Base-by-base conservation (phyloP, 257 asterid genomes). In the Coffea eugenioides region DNA sequence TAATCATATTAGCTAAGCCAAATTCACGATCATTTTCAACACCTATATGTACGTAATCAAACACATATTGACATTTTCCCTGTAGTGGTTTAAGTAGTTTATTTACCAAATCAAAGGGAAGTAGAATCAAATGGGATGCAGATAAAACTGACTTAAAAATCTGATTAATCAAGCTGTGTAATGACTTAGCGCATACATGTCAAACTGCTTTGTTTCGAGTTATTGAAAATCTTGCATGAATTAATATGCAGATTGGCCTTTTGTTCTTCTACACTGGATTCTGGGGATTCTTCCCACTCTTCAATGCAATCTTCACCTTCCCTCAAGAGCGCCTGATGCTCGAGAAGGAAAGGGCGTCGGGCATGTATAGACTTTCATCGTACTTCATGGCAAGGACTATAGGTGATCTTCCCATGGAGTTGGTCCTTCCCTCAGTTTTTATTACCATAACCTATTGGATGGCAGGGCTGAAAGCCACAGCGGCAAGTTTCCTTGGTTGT, bases 281-380 rank as follows among this genome's bases (percentile, higher is more conserved):
- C 21, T 95, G 98, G 98, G 97, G 98, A 18, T 93, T 91, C 87
- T 84, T 84, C 69, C 95, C 98, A 1, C 90, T 95, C 31, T 90
- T 90, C 82, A 88, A 89, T 65, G 98, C 98, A 1, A 89, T 95
- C 73, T 93, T 90, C 90, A 91, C 96, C 0, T 92, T 90, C 87
- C 98, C 98, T 5, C 84, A 83, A 71, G 98, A 95, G 69, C 85
- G 92, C 0, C 69, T 81, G 79, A 91, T 91, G 92, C 92, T 93
- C 0, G 79, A 85, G 9, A 93, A 93, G 72, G 98, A 95, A 75
- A 77, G 98, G 11, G 80, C 98, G 0, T 95, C 98, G 0, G 97
- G 98, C 2, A 95, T 90, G 95, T 95, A 95, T 83, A 88, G 91
- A 8, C 91, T 95, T 71, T 93, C 97, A 0, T 90, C 98, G 0